Base-by-base conservation (phyloP, 495 filamentous ascomycete species). In the Daldinia vernicosa region DNA sequence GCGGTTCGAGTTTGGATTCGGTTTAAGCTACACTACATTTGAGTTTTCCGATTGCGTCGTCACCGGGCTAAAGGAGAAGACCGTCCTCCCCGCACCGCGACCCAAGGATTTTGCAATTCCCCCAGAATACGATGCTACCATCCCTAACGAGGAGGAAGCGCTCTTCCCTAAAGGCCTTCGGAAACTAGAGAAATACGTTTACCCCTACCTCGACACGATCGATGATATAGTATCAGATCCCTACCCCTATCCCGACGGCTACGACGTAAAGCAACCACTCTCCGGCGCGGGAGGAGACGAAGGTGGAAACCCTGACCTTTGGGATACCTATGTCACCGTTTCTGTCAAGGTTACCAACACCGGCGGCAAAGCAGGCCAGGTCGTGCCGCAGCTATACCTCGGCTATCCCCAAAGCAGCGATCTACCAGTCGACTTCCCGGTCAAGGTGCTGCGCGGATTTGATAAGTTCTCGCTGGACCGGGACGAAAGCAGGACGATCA, bases 21-120 rank as follows among this genome's bases (percentile, higher is more conserved):
- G 92, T 0, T 84, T 95, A 3, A 89, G 87, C 39, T 96, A 98
- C 79, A 95, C 95, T 1, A 88, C 80, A 0, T 99, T 97, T 77
- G 80, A 89, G n/a, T 85, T 93, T 65, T 81, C 83, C 15, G 82
- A 90, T 39, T 78, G 92, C 7, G 71, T 79, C 1, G 82, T 95
- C 45, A 80, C 76, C 3, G 74, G 79, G 0, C 75, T 89, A 0
- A 87, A 86, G 63, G 74, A 82, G 17, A 47, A 47, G 22, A 47
- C 8, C 9, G 43, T 11, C 19, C 43, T 22, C 4, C 43, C 17
- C 43, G 43, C 43, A 19, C 19, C 43, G 9, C 43, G 43, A 47
- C 43, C 43, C 43, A 12, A 47, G 8, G 43, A 47, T 22, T 47
- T 47, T 22, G 19, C 43, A 24, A 24, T 12, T 22, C 43, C 43